These are phyloP conservation scores for Rhododendron ferrugineum DNA, from an alignment of 148 eudicot genomes.

Conservation along the genomic window DNA sequence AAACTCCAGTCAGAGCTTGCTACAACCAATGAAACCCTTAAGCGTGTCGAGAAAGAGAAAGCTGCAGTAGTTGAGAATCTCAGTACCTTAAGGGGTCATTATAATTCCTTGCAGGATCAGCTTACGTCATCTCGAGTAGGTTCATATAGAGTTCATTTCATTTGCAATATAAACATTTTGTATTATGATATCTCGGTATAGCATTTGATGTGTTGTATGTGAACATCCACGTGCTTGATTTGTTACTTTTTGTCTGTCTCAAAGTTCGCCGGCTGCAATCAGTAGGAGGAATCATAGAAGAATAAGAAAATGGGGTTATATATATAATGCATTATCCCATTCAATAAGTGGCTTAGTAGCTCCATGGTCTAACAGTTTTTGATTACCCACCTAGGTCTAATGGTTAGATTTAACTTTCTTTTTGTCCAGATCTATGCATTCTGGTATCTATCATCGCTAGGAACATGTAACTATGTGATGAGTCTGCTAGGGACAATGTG, in stretches of 20 bases:
- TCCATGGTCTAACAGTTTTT: background rate
- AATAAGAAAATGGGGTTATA: background rate
- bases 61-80: constrained; percentile 70
- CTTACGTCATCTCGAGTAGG: constrained; percentile 60
- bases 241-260: background rate
- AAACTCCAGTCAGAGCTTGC: constrained; percentile 90
- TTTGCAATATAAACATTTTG: background rate
- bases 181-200: background rate
- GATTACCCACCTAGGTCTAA: background rate
- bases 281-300: background rate
- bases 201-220: background rate
- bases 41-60: constrained; percentile 81
- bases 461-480: background rate
- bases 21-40: constrained; percentile 67
- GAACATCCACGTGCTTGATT: background rate
- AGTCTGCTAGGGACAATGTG: background rate
- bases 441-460: background rate
- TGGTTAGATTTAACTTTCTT: background rate
- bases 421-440: background rate
- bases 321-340: background rate
- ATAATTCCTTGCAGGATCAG: constrained; percentile 75
- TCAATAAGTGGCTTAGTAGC: background rate
- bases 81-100: constrained; percentile 71
- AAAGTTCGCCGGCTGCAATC: background rate
- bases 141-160: background rate